Conservation (phyloP, 768 basidiomycete species). For the Mycena vitilis region DNA sequence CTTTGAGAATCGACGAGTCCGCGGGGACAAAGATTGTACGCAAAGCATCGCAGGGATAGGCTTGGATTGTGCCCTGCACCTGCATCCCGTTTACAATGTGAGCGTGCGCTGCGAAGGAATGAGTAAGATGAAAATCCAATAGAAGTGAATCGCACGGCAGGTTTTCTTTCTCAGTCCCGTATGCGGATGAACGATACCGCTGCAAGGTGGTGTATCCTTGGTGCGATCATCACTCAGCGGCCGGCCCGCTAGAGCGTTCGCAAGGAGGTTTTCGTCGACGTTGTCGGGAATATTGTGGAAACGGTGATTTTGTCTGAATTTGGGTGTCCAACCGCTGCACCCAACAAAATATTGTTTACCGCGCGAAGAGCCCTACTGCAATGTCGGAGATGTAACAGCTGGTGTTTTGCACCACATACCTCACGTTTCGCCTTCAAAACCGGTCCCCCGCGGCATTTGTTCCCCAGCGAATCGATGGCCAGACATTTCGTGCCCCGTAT, state of each 20-base stretch:
- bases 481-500: constrained; percentile 6
- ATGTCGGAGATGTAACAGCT: background rate
- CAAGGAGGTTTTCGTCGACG: constrained; percentile 17
- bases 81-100: constrained; percentile 15
- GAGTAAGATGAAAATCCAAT: background rate
- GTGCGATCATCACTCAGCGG: constrained; percentile 5
- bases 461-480: constrained; percentile 11
- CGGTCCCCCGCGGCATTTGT: constrained; percentile 8
- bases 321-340: constrained; percentile 10
- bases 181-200: constrained; percentile 22
- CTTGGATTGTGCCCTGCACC: background rate
- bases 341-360: constrained; percentile 12
- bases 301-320: background rate
- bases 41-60: background rate
- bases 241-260: background rate
- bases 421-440: constrained; percentile 6
- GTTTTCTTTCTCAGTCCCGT: constrained; percentile 8
- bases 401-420: background rate
- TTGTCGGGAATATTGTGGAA: constrained; percentile 1
- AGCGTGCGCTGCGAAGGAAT: background rate
- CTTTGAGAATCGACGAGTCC: constrained; percentile 3
- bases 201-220: constrained; percentile 21
- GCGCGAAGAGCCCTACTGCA: background rate
- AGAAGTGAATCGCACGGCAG: constrained; percentile 6
- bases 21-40: constrained; percentile 16